Percentiles rank a stretch among this genome's conserved stretches.
Evolutionary conservation across 192 early-diverging fungal species (phyloP).

Genomic region (Chytriomyces hyalinus): DNA sequence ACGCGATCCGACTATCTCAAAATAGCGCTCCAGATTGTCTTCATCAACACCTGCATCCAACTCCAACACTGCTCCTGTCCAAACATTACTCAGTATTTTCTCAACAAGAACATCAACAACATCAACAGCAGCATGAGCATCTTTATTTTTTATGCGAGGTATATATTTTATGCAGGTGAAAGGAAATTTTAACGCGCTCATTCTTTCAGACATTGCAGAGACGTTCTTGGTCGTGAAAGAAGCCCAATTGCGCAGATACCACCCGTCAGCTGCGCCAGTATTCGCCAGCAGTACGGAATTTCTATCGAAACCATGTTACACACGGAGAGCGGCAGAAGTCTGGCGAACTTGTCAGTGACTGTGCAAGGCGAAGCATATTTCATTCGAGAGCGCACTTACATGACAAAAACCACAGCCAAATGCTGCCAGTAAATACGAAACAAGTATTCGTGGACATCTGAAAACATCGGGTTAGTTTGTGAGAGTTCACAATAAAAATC

Average conservation of each 20-base stretch:
- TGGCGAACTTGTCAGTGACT: neutral
- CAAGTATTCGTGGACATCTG: conserved; percentile 15
- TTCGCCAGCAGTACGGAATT: conserved; percentile 26
- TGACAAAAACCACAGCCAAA: conserved; percentile 24
- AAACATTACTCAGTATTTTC: neutral
- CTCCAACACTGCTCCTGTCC: neutral
- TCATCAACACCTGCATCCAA: neutral
- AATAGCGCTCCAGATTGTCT: neutral
- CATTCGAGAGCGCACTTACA: conserved; percentile 7
- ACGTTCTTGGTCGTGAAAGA: conserved; percentile 4
- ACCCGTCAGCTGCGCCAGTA: conserved; percentile 19
- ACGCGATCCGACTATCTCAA: no score
- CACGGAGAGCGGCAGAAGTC: conserved; percentile 20
- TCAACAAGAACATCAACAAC: neutral
- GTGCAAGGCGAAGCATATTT: neutral
- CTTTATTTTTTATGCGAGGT: neutral
- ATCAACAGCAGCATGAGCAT: neutral
- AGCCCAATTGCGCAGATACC: conserved; percentile 20
- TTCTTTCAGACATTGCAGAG: neutral
- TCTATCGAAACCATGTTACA: conserved; percentile 17
- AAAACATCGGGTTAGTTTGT: neutral
- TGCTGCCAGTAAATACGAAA: conserved; percentile 16
- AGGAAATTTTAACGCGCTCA: neutral
- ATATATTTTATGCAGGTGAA: neutral
- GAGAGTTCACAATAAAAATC: neutral